phyloP scores from a whole-genome alignment of 2,329 filamentous ascomycete species.

The Diaporthe nobilis region DNA sequence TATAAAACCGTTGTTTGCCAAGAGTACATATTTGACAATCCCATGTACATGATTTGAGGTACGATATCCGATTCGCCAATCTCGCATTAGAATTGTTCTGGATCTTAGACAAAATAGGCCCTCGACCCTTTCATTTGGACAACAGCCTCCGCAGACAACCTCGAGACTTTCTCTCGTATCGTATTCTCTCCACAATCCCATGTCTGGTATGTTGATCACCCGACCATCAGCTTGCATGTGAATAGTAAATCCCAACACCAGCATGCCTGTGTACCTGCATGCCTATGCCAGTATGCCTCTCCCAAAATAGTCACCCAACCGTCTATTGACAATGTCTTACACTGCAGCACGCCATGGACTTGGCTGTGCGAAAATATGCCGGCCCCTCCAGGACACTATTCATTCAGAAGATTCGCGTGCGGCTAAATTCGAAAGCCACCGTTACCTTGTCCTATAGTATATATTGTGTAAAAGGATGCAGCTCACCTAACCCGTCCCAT shows the following conservation, averaged over 20 bases:
- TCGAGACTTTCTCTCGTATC: neutral
- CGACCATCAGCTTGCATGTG: slow-evolving; percentile 19
- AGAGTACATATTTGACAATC: neutral
- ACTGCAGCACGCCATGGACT: neutral
- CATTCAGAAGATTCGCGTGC: neutral
- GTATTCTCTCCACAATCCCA: slow-evolving; percentile 1
- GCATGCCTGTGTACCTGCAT: neutral
- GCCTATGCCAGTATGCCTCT: neutral
- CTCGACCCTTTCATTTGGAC: neutral
- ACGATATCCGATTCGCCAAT: neutral
- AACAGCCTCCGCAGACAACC: neutral
- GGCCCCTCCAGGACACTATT: neutral
- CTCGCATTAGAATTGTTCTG: neutral
- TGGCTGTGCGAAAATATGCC: neutral
- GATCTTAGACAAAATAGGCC: neutral
- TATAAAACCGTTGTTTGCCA: neutral
- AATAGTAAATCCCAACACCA: neutral
- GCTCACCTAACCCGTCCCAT: neutral
- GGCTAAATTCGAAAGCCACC: neutral
- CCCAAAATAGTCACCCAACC: neutral
- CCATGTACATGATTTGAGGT: neutral
- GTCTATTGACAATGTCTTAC: neutral
- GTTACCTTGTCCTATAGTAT: neutral
- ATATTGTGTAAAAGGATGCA: neutral
- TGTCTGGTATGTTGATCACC: neutral